Evolutionary conservation across 2,329 filamentous ascomycete genomes (phyloP).

Genomic region (Cercospora nicotianae): DNA sequence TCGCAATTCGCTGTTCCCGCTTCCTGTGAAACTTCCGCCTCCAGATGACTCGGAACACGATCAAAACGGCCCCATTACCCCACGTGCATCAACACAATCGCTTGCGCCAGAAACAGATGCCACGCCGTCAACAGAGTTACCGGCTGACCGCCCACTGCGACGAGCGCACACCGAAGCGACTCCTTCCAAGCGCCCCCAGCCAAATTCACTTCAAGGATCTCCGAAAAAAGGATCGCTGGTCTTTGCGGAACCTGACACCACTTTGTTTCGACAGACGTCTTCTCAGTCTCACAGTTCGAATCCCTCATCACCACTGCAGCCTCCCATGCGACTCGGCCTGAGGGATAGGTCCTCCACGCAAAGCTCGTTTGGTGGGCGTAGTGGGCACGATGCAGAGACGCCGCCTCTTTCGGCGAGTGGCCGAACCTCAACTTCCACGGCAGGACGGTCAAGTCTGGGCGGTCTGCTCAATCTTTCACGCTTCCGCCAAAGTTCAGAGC

Average conservation of each 20-base stretch:
- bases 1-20: slow-evolving; percentile 76
- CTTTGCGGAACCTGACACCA: slow-evolving; percentile 48
- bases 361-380: slow-evolving; percentile 70
- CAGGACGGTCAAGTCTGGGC: slow-evolving; percentile 87
- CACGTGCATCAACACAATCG: slow-evolving; percentile 39
- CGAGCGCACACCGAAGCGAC: slow-evolving; percentile 34
- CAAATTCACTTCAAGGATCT: slow-evolving; percentile 39
- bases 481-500: slow-evolving; percentile 78
- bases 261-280: slow-evolving; percentile 61
- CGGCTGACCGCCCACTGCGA: slow-evolving; percentile 20
- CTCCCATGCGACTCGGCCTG: slow-evolving; percentile 59
- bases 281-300: slow-evolving; percentile 66
- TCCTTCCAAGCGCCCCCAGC: slow-evolving; percentile 27
- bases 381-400: slow-evolving; percentile 69
- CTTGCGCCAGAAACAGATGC: slow-evolving; percentile 24
- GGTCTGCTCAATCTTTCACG: slow-evolving; percentile 78
- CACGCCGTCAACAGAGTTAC: slow-evolving; percentile 26
- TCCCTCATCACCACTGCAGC: slow-evolving; percentile 58
- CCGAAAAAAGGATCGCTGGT: slow-evolving; percentile 51
- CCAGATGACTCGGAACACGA: slow-evolving; percentile 47
- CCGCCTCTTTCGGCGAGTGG: slow-evolving; percentile 57
- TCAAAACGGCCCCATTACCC: slow-evolving; percentile 40
- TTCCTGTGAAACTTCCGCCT: slow-evolving; percentile 70
- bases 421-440: slow-evolving; percentile 78
- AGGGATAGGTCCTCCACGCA: slow-evolving; percentile 85